Base-by-base conservation (phyloP, 75 land plant species). In the Isoetes taiwanensis region DNA sequence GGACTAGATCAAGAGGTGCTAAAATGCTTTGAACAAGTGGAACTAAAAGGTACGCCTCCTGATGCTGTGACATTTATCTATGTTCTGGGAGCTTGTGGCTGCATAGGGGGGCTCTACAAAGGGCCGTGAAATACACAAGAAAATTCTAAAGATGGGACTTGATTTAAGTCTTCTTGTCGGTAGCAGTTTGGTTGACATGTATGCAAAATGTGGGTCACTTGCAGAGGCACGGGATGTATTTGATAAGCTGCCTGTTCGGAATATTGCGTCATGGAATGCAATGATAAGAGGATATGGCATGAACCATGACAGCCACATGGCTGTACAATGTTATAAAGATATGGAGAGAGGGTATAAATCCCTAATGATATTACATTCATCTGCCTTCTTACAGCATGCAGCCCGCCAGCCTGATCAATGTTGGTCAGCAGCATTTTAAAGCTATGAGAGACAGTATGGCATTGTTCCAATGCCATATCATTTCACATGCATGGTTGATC, bases 241-340 rank as follows among this genome's bases (percentile, higher is more conserved):
- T n/a, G n/a, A n/a, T n/a, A n/a, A n/a, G n/a, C n/a, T n/a, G n/a
- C n/a, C n/a, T n/a, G n/a, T n/a, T n/a, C n/a, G 12, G 55, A 52
- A 52, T 12, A 23, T 52, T 3, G 55, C 23, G 2, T 52, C 55
- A 3, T 52, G 55, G 55, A 52, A 31, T 52, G 55, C 55, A 26
- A 52, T 52, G 3, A 52, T 52, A 6, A 19, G 30, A 23, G 55
- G 55, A 2, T 52, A 16, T 5, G 55, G 55, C 2, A 2, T 26
- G 27, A 19, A 52, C 30, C 55, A 20, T 52, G 4, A 5, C 12
- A 23, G 55, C 3, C 23, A 3, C 3, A 2, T 23, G 25, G 55
- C 27, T 2, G n/a, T 52, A 20, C 2, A 19, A 21, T 52, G 55
- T 31, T 52, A 28, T 52, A 12, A 52, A 23, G 55, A 52, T 2